Evolutionary conservation across 495 filamentous ascomycete genomes (phyloP).

Genomic region (Jackrogersella minutella): DNA sequence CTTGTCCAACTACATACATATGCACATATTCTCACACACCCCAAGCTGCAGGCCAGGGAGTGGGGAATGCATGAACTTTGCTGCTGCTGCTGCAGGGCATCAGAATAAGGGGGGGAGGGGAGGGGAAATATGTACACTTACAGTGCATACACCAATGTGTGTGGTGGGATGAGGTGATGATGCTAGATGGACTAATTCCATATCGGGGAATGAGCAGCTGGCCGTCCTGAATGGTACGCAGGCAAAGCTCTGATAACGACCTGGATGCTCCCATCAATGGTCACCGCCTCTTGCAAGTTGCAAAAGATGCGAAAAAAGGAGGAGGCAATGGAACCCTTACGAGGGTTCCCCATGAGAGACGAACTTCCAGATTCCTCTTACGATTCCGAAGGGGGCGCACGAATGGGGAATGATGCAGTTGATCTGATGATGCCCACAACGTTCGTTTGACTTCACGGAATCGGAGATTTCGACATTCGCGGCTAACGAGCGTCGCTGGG

Average conservation of each 20-base stretch:
- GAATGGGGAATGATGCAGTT: constrained; percentile 24
- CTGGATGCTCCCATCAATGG: constrained; percentile 25
- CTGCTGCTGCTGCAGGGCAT: constrained; percentile 30
- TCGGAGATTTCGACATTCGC: constrained; percentile 44
- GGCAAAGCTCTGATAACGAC: constrained; percentile 35
- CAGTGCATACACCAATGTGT: constrained; percentile 18
- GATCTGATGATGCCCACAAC: constrained; percentile 36
- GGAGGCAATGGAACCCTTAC: constrained; percentile 25
- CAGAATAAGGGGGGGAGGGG: constrained; percentile 26
- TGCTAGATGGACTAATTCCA: constrained; percentile 30
- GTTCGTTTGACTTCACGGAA: constrained; percentile 23
- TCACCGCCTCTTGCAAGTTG: constrained; percentile 33
- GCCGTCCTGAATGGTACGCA: constrained; percentile 24
- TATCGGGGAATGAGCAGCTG: constrained; percentile 35
- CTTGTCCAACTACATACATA: constrained; percentile 23
- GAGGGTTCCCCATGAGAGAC: constrained; percentile 1
- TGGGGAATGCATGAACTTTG: constrained; percentile 40
- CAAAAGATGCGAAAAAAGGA: constrained; percentile 9
- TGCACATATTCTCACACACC: constrained; percentile 12
- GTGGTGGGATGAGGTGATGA: constrained; percentile 29
- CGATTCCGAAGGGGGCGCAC: constrained; percentile 27
- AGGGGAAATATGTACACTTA: constrained; percentile 2
- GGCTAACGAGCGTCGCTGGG: constrained; percentile 35
- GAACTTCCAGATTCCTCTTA: constrained; percentile 37
- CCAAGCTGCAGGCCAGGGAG: constrained; percentile 31